Base-by-base conservation (phyloP, 2,329 filamentous ascomycete genomes). In the Ascochyta clinopodiicola region DNA sequence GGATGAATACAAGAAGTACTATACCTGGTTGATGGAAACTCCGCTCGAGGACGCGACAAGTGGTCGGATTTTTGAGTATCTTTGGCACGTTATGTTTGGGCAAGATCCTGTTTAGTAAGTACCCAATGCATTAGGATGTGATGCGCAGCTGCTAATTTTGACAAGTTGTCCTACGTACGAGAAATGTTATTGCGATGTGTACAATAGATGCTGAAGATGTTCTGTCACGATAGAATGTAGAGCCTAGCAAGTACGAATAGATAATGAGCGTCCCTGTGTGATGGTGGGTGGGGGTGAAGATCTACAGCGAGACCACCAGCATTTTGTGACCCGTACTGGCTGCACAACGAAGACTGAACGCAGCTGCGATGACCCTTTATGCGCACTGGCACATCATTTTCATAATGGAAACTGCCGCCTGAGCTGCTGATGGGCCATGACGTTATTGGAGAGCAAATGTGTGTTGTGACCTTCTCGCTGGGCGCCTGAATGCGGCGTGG, bases 41-140 rank as follows among this genome's bases (percentile, higher is more conserved):
- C 46, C 48, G n/a, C 63, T 69, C 13, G 58, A 64, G 42, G 68
- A 71, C 44, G 61, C 64, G 36, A 66, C 59, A 3, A 59, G 61
- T 8, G 68, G 64, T 38, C 59, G 53, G 49, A 61, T 60, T 46
- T 69, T 61, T 47, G 71, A 68, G 53, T 66, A 67, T 51, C 27
- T 69, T 10, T 71, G 68, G 68, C 68, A 68, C 47, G 36, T 68
- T 10, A 56, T 71, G 19, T 70, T 69, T 51, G 66, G 67, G 1
- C 61, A 55, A 29, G 64, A 63, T 9, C 50, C 66, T 6, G 51
- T 67, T 25, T 67, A 61, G 59, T 60, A 52, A 62, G 57, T 59
- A 57, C 46, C 65, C 22, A 17, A 31, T 54, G 42, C 8, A n/a
- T 25, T 12, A 29, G 17, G 25, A 21, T 22, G 17, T 24, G 15